phyloP scores from a whole-genome alignment of 75 land plant genomes.

The Sequoiadendron giganteum region DNA sequence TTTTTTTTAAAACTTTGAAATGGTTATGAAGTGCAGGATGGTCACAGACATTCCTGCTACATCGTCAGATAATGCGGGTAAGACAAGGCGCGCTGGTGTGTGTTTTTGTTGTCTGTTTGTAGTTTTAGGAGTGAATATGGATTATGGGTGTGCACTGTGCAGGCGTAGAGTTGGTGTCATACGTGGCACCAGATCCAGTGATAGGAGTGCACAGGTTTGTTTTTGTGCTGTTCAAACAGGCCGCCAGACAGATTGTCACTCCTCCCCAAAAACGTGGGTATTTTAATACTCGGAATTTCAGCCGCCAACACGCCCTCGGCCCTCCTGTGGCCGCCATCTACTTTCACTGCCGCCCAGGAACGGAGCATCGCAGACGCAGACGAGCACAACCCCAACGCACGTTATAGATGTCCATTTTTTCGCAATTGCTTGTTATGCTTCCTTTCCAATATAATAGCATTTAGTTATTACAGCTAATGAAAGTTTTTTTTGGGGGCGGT shows the following conservation, averaged over 20 bases:
- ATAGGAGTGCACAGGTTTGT: constrained; percentile 84
- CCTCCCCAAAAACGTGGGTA: constrained; percentile 37
- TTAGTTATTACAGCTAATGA: no score
- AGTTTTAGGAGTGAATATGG: no score
- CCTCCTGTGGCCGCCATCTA: constrained; percentile 74
- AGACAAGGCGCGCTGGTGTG: constrained; percentile 20
- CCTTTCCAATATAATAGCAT: no score
- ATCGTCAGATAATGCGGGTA: constrained; percentile 49
- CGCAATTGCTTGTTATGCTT: no score
- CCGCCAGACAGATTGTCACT: constrained; percentile 30
- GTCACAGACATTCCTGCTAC: constrained; percentile 90
- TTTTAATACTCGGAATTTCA: constrained; percentile 62
- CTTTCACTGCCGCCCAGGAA: constrained; percentile 72
- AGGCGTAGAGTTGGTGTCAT: constrained; percentile 49
- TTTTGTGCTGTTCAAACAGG: constrained; percentile 75
- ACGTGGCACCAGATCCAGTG: constrained; percentile 68
- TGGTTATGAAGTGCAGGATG: constrained; percentile 46
- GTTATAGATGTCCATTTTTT: no score
- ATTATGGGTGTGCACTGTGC: no score
- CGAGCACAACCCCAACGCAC: no score
- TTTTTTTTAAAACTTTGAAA: background rate
- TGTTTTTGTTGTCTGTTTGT: no score
- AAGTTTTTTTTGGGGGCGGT: no score
- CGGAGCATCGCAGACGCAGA: constrained; percentile 63
- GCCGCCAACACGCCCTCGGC: constrained; percentile 48